Evolutionary conservation across 352 stramenopile genomes (phyloP).

Genomic region (Elongisporangium prolatum): DNA sequence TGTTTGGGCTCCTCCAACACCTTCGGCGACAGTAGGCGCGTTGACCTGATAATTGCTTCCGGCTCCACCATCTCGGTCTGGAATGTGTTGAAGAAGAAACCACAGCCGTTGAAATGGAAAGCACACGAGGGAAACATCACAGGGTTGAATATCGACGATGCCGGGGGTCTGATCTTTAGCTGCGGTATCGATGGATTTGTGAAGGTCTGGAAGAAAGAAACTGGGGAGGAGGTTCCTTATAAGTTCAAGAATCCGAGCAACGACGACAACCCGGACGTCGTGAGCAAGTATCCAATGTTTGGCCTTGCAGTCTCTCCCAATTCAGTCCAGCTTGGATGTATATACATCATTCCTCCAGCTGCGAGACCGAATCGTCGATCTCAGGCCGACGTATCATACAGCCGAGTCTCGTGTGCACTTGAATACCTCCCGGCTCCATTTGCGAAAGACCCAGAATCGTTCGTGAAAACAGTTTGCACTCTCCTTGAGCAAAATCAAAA

Average conservation of each 20-base stretch:
- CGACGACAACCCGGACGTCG: background rate
- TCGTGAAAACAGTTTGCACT: conserved; percentile 44
- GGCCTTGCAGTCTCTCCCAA: conserved; percentile 67
- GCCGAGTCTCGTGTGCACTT: conserved; percentile 59
- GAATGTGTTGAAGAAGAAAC: conserved; percentile 52
- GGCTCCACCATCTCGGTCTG: conserved; percentile 70
- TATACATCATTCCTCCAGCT: conserved; percentile 72
- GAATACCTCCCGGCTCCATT: conserved; percentile 69
- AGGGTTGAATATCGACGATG: conserved; percentile 50
- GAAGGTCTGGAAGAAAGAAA: conserved; percentile 53
- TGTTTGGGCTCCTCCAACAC: conserved; percentile 45
- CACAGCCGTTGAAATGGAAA: conserved; percentile 37
- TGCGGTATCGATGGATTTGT: conserved; percentile 57
- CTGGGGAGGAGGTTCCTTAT: conserved; percentile 15
- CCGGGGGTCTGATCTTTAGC: conserved; percentile 59
- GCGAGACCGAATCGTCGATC: conserved; percentile 78
- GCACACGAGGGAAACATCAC: conserved; percentile 72
- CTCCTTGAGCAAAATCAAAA: conserved; percentile 50
- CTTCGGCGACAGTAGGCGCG: conserved; percentile 42
- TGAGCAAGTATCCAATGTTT: conserved; percentile 62
- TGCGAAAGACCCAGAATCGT: conserved; percentile 27
- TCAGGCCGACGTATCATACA: conserved; percentile 83
- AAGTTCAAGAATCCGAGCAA: conserved; percentile 6
- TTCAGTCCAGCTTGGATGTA: conserved; percentile 54
- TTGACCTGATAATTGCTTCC: conserved; percentile 53